Conservation (phyloP, 2,329 filamentous ascomycete genomes). For the Cryphonectria carpinicola region DNA sequence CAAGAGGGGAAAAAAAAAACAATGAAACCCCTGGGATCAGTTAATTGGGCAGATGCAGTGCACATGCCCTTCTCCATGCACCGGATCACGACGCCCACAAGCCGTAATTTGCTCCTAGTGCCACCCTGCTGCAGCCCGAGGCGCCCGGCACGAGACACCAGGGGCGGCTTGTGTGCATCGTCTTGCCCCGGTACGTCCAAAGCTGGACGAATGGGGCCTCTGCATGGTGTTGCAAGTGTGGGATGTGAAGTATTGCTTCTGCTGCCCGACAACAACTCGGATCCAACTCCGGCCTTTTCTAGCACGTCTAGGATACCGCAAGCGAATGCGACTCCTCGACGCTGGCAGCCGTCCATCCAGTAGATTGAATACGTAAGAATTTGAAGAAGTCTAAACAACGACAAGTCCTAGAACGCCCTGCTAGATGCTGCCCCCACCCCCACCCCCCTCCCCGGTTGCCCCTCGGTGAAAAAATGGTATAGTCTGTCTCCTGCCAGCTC, state of each 20-base stretch:
- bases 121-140: not conserved
- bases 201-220: not conserved
- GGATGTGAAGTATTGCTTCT: not conserved
- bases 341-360: not conserved
- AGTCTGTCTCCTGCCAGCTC: not conserved
- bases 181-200: not conserved
- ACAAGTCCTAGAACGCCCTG: slow-evolving; percentile 22
- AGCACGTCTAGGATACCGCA: slow-evolving; percentile 15
- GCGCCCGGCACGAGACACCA: not conserved
- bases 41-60: not conserved
- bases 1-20: no score
- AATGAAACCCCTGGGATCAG: not conserved
- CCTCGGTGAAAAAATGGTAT: not conserved
- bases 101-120: not conserved
- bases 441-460: no score
- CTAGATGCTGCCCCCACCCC: not conserved
- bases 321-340: not conserved
- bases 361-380: not conserved
- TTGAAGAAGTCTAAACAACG: not conserved
- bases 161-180: not conserved
- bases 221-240: not conserved
- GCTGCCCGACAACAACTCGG: not conserved
- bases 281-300: not conserved
- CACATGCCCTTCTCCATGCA: not conserved
- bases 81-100: not conserved